These are phyloP conservation scores for Colletotrichum scovillei DNA, from an alignment of 2,329 filamentous ascomycete species.

Conservation along the genomic window DNA sequence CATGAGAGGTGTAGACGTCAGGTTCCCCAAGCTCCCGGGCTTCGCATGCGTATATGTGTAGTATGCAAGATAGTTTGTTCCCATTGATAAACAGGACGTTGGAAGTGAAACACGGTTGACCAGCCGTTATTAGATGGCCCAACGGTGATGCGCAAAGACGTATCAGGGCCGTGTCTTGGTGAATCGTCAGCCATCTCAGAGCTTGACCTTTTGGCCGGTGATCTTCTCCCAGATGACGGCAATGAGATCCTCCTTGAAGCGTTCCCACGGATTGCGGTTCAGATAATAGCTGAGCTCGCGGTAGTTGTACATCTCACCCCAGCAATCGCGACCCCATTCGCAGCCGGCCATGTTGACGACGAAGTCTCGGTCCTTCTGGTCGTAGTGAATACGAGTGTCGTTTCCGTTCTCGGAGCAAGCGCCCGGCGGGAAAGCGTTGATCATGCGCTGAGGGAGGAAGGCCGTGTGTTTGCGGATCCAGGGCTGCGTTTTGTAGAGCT, in stretches of 20 bases:
- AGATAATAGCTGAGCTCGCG: constrained; percentile 90
- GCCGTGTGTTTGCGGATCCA: constrained; percentile 91
- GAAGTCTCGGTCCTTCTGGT: constrained; percentile 87
- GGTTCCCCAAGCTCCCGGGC: constrained; percentile 6
- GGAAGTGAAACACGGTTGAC: constrained; percentile 35
- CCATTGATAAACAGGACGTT: constrained; percentile 24
- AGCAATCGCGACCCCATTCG: constrained; percentile 96
- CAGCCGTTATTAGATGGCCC: constrained; percentile 33
- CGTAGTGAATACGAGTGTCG: constrained; percentile 85
- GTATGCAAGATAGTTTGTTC: constrained; percentile 26
- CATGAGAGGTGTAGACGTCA: constrained; percentile 22
- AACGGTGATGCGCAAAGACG: constrained; percentile 17
- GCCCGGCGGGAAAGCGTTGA: constrained; percentile 93
- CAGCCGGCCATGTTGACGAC: constrained; percentile 99
- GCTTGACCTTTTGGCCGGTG: constrained; percentile 70
- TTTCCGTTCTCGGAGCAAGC: constrained; percentile 85
- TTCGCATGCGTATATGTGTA: constrained; percentile 30
- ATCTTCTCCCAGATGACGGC: constrained; percentile 72
- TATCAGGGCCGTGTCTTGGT: constrained; percentile 14
- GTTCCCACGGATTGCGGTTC: constrained; percentile 86
- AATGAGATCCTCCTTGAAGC: constrained; percentile 74
- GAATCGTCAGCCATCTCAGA: constrained; percentile 46
- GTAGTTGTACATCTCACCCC: constrained; percentile 97
- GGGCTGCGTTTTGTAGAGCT: constrained; percentile 89
- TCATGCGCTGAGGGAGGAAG: constrained; percentile 89